Percentiles rank a stretch among this genome's conserved stretches.
These are phyloP conservation scores for Trametes polyzona DNA, from an alignment of 1,284 basidiomycete species.

Conservation along the genomic window DNA sequence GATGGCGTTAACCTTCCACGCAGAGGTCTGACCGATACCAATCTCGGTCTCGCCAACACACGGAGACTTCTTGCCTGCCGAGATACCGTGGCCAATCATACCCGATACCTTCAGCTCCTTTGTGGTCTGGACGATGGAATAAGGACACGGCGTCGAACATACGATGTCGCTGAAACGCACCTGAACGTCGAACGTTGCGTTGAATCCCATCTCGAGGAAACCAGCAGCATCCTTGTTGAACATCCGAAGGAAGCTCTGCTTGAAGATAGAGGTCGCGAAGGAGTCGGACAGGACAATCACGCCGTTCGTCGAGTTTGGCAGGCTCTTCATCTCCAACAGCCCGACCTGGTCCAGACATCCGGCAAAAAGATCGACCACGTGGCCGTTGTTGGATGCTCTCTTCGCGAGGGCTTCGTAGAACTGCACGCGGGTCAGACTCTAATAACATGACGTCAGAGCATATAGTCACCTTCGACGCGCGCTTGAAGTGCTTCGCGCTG, in stretches of 20 bases:
- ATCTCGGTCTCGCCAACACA: conserved; percentile 99
- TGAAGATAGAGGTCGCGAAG: conserved; percentile 98
- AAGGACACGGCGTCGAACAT: background rate
- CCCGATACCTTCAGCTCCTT: conserved; percentile 99
- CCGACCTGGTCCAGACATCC: conserved; percentile 99
- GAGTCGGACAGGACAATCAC: conserved; percentile 97
- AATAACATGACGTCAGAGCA: background rate
- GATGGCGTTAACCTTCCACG: conserved; percentile 96
- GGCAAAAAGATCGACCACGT: conserved; percentile 94
- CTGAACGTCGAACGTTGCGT: conserved; percentile 98
- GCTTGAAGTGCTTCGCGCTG: conserved; percentile 97
- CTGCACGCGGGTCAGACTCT: conserved; percentile 43
- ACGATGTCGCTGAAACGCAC: conserved; percentile 44
- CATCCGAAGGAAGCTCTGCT: conserved; percentile 94
- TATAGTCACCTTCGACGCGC: conserved; percentile 82
- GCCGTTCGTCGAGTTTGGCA: conserved; percentile 96
- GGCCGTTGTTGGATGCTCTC: conserved; percentile 92
- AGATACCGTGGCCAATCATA: conserved; percentile 97
- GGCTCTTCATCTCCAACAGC: conserved; percentile 95
- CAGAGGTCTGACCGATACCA: conserved; percentile 98
- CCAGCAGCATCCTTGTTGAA: conserved; percentile 96
- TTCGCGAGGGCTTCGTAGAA: conserved; percentile 98
- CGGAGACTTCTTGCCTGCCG: conserved; percentile 94
- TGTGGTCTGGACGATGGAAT: conserved; percentile 70
- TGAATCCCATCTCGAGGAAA: conserved; percentile 96